Conservation (phyloP, 257 asterid species). For the Gardenia jasminoides region DNA sequence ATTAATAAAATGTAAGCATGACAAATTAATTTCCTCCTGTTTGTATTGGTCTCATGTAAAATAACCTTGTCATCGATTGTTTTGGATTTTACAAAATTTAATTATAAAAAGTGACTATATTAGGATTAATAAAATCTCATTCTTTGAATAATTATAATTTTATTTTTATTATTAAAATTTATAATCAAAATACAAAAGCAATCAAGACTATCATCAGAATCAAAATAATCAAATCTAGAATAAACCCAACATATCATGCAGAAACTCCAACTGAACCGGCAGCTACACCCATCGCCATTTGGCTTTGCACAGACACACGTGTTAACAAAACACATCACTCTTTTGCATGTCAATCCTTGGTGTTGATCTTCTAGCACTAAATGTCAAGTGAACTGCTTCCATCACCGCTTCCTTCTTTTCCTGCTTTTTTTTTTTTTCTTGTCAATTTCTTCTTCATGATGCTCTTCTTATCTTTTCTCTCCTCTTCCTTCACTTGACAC, state of each 20-base stretch:
- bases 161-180: no score
- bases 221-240: no score
- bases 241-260: constrained; percentile 13
- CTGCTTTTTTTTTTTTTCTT: neutral
- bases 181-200: no score
- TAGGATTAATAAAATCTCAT: no score
- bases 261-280: constrained; percentile 7
- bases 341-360: constrained; percentile 45
- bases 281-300: constrained; percentile 22
- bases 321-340: constrained; percentile 31
- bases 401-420: neutral
- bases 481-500: neutral
- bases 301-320: constrained; percentile 48
- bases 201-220: no score
- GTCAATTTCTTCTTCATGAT: neutral
- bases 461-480: neutral
- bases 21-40: neutral
- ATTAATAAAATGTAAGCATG: neutral
- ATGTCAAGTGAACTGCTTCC: constrained; percentile 21
- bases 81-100: no score
- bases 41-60: neutral
- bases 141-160: no score
- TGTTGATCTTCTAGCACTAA: constrained; percentile 43
- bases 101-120: no score
- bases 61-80: no score